These are phyloP conservation scores for Kazachstania bromeliacearum DNA, from an alignment of 805 yeast genomes.

Conservation along the genomic window DNA sequence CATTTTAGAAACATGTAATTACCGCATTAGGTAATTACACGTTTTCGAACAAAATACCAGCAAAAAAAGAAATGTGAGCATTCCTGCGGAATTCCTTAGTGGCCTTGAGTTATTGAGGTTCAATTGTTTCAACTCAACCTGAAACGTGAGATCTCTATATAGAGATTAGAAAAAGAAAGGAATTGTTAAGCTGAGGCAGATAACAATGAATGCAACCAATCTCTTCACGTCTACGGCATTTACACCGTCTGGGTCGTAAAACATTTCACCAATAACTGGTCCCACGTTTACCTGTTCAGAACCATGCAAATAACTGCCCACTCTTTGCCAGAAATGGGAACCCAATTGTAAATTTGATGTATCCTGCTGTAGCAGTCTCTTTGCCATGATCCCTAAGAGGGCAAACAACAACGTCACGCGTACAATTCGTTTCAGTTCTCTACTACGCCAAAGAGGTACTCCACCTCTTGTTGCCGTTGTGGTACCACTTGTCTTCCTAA, in stretches of 20 bases:
- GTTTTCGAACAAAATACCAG: constrained; percentile 1
- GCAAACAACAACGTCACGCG: not conserved
- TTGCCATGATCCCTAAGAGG: not conserved
- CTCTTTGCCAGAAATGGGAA: not conserved
- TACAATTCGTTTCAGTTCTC: too few species aligned
- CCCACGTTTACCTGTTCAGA: not conserved
- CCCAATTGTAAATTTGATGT: too few species aligned
- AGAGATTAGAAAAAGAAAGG: constrained; percentile 5
- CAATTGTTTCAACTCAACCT: too few species aligned
- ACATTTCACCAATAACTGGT: constrained; percentile 10
- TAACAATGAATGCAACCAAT: constrained; percentile 9
- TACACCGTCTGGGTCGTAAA: constrained; percentile 16
- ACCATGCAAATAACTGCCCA: too few species aligned
- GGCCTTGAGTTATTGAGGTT: too few species aligned
- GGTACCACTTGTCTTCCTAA: too few species aligned
- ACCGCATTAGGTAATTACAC: constrained; percentile 14
- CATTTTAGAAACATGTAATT: constrained; percentile 10
- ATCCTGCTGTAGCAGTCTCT: not conserved
- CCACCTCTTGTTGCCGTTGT: too few species aligned
- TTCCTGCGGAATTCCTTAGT: too few species aligned
- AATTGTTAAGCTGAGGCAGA: constrained; percentile 8
- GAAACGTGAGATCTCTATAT: too few species aligned
- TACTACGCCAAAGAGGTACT: too few species aligned
- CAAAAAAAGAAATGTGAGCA: too few species aligned
- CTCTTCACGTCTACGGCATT: constrained; percentile 17